Evolutionary conservation across 2,329 filamentous ascomycete species (phyloP), one percentile per base, ranked within the genome.

Genomic region (Aspergillus clavatus): DNA sequence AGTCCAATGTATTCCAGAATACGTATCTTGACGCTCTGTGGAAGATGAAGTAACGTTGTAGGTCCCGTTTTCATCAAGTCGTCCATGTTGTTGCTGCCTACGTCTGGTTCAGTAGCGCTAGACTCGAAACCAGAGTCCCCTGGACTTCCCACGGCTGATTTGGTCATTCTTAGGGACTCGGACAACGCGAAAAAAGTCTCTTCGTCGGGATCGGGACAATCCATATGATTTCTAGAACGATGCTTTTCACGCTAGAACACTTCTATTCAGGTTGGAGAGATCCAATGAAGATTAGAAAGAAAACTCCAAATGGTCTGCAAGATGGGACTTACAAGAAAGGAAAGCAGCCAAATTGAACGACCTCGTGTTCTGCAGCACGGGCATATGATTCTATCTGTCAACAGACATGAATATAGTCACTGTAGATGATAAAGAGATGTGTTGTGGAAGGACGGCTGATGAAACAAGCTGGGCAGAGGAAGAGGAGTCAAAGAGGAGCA

Each of bases 1-100:
- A 62, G 46, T 3, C 52, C 53, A 24, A 48, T 46, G 38, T 58
- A 56, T 22, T 46, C 19, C 12, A 61, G 48, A 23, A 62, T 59
- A 12, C 31, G 52, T 14, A 47, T 46, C 39, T 52, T 48, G 31
- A 50, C 33, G 7, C 50, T 16, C 8, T 54, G 28, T 5, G 58
- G 58, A n/a, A 60, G 45, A 23, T 58, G 46, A 7, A 56, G 29
- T 26, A 59, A 52, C 0, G 51, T 53, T 16, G 37, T 35, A 18
- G 23, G 23, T 24, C 27, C 26, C 3, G 19, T 27, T 11, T 19
- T 45, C 8, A 19, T 10, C 21, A 27, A 8, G 29, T 22, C 11
- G 3, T 38, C 36, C n/a, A 18, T 14, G 14, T 6, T 12, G 19
- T 18, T 11, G 14, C 12, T 22, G 16, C 33, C 28, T 3, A 29